Conservation (phyloP, 108 stramenopile genomes). For the Discostella stelligeroides region DNA sequence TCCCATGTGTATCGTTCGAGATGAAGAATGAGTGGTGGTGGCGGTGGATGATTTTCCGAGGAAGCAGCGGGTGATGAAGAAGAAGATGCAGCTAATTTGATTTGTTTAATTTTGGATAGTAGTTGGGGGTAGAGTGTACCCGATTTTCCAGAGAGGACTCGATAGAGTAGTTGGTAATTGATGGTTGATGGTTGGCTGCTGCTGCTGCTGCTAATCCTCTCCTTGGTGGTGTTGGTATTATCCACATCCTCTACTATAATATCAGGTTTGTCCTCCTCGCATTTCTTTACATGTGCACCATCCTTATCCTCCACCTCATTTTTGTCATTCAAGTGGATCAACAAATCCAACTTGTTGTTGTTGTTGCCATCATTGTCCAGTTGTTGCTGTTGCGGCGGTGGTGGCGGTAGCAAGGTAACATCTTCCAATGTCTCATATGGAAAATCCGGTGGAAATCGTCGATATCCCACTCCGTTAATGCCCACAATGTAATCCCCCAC, state of each 20-base stretch:
- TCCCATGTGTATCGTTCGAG: conserved; percentile 83
- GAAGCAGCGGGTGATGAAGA: conserved; percentile 17
- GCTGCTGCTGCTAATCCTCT: too few species aligned
- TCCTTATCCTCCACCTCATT: not conserved
- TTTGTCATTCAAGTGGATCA: too few species aligned
- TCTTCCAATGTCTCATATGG: conserved; percentile 55
- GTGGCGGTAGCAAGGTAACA: conserved; percentile 48
- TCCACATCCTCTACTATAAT: too few species aligned
- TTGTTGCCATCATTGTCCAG: conserved; percentile 27
- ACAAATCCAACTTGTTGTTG: too few species aligned
- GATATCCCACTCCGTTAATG: conserved; percentile 73
- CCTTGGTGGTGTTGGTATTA: too few species aligned
- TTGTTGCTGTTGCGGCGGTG: too few species aligned
- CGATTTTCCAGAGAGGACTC: conserved; percentile 38
- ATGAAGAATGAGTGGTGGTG: conserved; percentile 59
- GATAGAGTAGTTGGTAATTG: not conserved
- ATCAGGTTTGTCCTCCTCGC: conserved; percentile 13
- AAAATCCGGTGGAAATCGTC: conserved; percentile 79
- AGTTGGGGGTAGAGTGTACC: conserved; percentile 30
- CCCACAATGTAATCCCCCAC: conserved; percentile 79
- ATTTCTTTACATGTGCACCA: not conserved
- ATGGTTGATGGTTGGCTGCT: not conserved
- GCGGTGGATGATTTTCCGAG: conserved; percentile 1
- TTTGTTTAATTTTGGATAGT: conserved; percentile 58
- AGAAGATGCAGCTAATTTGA: conserved; percentile 41